Evolutionary conservation across 2,329 filamentous ascomycete genomes (phyloP).

Genomic region (Aschersonia sp.): DNA sequence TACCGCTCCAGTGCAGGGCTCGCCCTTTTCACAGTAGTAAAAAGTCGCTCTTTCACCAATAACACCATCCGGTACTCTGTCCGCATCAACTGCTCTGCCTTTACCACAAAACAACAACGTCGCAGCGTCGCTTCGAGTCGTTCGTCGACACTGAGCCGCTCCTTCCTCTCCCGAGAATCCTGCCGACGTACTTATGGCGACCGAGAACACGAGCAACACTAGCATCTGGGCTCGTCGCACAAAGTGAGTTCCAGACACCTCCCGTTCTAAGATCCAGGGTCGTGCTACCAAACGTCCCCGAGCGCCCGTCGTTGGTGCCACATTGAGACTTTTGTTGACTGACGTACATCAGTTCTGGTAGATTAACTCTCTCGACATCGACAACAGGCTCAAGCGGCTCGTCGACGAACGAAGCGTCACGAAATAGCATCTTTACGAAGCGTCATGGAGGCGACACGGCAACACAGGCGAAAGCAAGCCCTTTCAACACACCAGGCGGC

Average conservation of each 20-base stretch:
- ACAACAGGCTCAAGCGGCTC: slow-evolving; percentile 37
- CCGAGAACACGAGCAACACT: slow-evolving; percentile 12
- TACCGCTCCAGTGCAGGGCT: too few species aligned
- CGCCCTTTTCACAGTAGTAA: too few species aligned
- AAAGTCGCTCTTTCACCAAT: too few species aligned
- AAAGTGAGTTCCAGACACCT: slow-evolving; percentile 43
- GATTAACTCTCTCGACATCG: slow-evolving; percentile 77
- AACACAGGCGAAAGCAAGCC: slow-evolving; percentile 64
- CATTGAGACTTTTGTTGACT: background rate
- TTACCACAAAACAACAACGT: slow-evolving; percentile 1
- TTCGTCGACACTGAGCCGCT: slow-evolving; percentile 7
- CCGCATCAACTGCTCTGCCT: background rate
- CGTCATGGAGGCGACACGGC: slow-evolving; percentile 58
- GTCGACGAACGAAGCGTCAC: slow-evolving; percentile 40
- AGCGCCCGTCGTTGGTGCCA: background rate
- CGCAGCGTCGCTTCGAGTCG: slow-evolving; percentile 10
- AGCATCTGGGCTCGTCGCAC: slow-evolving; percentile 67
- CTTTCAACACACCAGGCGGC: slow-evolving; percentile 63
- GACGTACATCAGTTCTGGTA: slow-evolving; percentile 49
- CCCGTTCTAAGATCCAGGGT: background rate
- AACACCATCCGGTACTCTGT: too few species aligned
- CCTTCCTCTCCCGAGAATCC: background rate
- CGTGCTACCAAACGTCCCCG: background rate
- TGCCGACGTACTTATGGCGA: slow-evolving; percentile 30
- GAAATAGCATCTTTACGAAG: slow-evolving; percentile 52